Conservation (phyloP, 495 filamentous ascomycete species). For the Lichina pygmaea region DNA sequence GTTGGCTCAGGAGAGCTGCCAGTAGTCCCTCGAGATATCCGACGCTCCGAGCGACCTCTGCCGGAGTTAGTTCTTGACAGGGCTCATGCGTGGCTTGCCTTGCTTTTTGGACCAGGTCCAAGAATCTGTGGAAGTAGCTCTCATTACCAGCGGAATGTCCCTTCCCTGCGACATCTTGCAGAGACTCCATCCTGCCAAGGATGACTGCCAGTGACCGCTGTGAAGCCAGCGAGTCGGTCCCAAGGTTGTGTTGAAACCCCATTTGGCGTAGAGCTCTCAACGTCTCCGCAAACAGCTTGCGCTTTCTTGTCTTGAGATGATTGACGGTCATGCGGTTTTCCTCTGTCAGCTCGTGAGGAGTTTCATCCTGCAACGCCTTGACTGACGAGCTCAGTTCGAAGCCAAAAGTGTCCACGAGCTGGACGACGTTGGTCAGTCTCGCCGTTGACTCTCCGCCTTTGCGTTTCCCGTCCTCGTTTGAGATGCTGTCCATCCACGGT, state of each 20-base stretch:
- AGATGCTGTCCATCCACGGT: no score
- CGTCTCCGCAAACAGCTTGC: conserved; percentile 72
- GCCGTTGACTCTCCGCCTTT: no score
- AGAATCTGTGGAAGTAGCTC: conserved; percentile 47
- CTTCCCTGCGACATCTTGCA: conserved; percentile 5
- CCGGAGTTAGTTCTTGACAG: conserved; percentile 55
- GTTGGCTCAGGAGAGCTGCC: conserved; percentile 37
- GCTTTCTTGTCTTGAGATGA: conserved; percentile 72
- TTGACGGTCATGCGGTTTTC: conserved; percentile 60
- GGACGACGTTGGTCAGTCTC: conserved; percentile 15
- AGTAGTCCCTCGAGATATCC: conserved; percentile 66
- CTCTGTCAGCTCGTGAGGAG: conserved; percentile 44
- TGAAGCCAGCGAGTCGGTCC: conserved; percentile 33
- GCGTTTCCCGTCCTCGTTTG: no score
- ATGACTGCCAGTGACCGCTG: conserved; percentile 46
- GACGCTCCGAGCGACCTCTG: conserved; percentile 48
- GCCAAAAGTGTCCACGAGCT: conserved; percentile 37
- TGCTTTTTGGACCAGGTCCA: conserved; percentile 42
- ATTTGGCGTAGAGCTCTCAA: conserved; percentile 58
- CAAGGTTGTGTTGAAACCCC: conserved; percentile 63
- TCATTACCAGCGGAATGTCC: conserved; percentile 19
- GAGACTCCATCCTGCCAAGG: conserved; percentile 23
- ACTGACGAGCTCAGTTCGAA: conserved; percentile 38
- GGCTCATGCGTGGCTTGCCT: conserved; percentile 38
- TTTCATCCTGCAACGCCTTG: conserved; percentile 47